Base-by-base conservation (phyloP, 441 rosid genomes). In the Mallotus japonicus region DNA sequence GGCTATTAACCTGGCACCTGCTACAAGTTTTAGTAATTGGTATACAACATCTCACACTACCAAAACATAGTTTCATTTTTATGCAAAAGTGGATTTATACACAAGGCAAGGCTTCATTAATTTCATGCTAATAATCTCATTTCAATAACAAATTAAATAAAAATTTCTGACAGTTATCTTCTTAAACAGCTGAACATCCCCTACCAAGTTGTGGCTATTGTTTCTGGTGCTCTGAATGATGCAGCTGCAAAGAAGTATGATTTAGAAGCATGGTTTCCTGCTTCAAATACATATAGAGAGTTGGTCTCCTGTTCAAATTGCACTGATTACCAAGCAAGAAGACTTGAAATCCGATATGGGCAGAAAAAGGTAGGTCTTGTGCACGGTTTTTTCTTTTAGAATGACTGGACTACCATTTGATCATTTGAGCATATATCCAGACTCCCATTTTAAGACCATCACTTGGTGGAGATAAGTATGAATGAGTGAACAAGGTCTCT, bases 181-280 rank as follows among this genome's bases (percentile, higher is more conserved):
- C 16, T 62, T 47, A 54, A 54, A 67, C 97, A 91, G 95, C 87
- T 93, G 15, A 79, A 83, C 17, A 72, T 91, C 34, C 97, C 98
- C 12, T 89, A 89, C 79, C 97, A 70, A 75, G 67, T 90, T 1
- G 94, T 91, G 51, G 61, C 94, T 9, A 88, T 93, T 3, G 98
- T 89, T 42, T 91, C 97, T 47, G 97, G 96, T 67, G 97, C 96
- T 54, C 66, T 91, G 78, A 93, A 93, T 76, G 98, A 91, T 70
- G 92, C 98, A 37, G 97, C 97, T 54, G 97, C 98, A 0, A 90
- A 93, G 78, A 93, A 93, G 84, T 90, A 86, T 32, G 98, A 93
- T 76, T 79, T 91, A 80, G 97, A 91, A 80, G 96, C 83, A 22
- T 93, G 96, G 96, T 93, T 89, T 76, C 97, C 97, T 32, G 87